Evolutionary conservation across 2,329 filamentous ascomycete genomes (phyloP), one percentile per base, ranked within the genome.

Genomic region (Zopfia rhizophila): DNA sequence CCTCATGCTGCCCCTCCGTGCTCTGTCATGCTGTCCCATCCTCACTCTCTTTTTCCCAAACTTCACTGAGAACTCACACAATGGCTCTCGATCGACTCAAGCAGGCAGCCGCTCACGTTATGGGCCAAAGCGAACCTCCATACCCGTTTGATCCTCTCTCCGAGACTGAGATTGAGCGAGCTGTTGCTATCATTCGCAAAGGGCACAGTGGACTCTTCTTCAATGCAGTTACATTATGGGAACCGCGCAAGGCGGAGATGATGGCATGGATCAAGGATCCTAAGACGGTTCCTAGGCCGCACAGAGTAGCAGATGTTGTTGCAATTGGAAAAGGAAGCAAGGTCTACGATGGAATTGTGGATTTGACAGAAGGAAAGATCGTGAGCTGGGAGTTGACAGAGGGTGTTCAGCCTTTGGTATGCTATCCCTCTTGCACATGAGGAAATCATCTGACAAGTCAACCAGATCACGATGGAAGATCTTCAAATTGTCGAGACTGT

Each of bases 231-330:
- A 89, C 90, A 2, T 78, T 96, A 19, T 87, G 86, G 61, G 91
- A 96, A 77, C 91, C 91, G 36, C 87, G 87, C 55, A 96, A 96
- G 78, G 84, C 81, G 32, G 85, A 91, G 60, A 91, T 96, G 89
- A 78, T 86, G 67, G 82, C 81, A 48, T 96, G 90, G 90, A 74
- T 96, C 10, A 84, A 81, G 36, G 79, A 85, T 46, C 84, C 88
- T 1, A 74, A 82, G 14, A 79, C 77, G 7, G 75, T 78, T 0
- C 79, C 85, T 1, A 79, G 84, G 31, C 91, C 91, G 8, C 72
- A 79, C 23, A 83, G 91, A 62, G 76, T 91, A 5, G 91, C 91
- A 7, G 91, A 96, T 70, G 81, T 94, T 1, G 90, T 96, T 3
- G 90, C 86, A 16, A 92, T 96, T 70, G 88, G 84, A 1, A 82